Evolutionary conservation across 2,329 filamentous ascomycete species (phyloP).

Genomic region (Fusarium sp.): DNA sequence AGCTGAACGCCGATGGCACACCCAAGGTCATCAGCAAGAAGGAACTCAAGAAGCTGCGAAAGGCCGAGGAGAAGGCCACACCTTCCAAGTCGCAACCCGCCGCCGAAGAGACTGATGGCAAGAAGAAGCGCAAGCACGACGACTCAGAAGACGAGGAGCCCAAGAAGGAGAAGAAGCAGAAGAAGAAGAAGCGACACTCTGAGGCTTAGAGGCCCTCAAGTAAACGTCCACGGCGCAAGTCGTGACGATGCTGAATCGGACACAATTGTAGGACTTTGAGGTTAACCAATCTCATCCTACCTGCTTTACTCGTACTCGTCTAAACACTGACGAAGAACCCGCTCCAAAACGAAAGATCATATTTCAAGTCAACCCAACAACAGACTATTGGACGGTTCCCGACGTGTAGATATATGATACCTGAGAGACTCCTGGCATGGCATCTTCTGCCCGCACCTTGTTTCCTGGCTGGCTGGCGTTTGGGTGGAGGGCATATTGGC

Average conservation of each 20-base stretch:
- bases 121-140: slow-evolving; percentile 75
- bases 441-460: slow-evolving; percentile 42
- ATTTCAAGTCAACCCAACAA: slow-evolving; percentile 32
- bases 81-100: slow-evolving; percentile 57
- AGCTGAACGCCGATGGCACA: slow-evolving; percentile 71
- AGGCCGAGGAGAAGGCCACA: slow-evolving; percentile 62
- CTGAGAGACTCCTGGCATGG: slow-evolving; percentile 47
- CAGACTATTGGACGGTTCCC: slow-evolving; percentile 40
- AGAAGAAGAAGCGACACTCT: slow-evolving; percentile 59
- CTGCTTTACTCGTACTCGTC: slow-evolving; percentile 43
- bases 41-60: slow-evolving; percentile 77
- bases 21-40: slow-evolving; percentile 78
- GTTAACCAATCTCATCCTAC: slow-evolving; percentile 23
- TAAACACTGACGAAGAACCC: slow-evolving; percentile 40
- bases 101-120: slow-evolving; percentile 50
- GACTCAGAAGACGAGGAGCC: slow-evolving; percentile 70
- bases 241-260: slow-evolving; percentile 36
- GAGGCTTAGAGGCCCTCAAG: slow-evolving; percentile 43
- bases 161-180: slow-evolving; percentile 69
- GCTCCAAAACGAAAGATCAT: slow-evolving; percentile 29
- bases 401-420: slow-evolving; percentile 49
- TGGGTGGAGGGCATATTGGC: slow-evolving; percentile 48
- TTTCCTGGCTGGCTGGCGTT: slow-evolving; percentile 49
- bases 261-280: slow-evolving; percentile 24
- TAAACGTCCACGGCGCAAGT: slow-evolving; percentile 25